These are phyloP conservation scores for Diplocarpon rosae DNA, from an alignment of 2,329 filamentous ascomycete species.

Conservation along the genomic window DNA sequence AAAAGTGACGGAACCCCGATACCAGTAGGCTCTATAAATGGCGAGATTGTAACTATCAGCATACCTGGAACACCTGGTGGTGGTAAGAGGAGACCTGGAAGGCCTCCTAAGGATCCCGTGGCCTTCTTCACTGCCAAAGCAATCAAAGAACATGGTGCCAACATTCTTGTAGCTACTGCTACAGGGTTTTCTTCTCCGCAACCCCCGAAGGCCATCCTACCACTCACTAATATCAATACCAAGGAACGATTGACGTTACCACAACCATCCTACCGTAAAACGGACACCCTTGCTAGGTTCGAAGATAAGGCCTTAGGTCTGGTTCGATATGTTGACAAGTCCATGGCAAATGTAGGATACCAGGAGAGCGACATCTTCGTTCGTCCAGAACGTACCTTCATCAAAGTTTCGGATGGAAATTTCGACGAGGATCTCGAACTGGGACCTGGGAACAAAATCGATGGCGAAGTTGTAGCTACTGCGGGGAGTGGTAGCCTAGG, in stretches of 20 bases:
- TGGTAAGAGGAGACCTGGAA: slow-evolving; percentile 48
- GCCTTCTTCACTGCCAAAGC: slow-evolving; percentile 44
- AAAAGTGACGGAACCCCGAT: slow-evolving; percentile 21
- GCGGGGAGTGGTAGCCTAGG: slow-evolving; percentile 48
- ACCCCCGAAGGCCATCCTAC: slow-evolving; percentile 56
- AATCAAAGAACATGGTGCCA: slow-evolving; percentile 15
- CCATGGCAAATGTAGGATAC: slow-evolving; percentile 92
- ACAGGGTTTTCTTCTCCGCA: slow-evolving; percentile 32
- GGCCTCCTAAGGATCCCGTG: slow-evolving; percentile 51
- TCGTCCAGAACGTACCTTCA: slow-evolving; percentile 61
- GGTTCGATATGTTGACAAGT: slow-evolving; percentile 86
- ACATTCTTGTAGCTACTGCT: slow-evolving; percentile 15
- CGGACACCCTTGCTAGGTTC: slow-evolving; percentile 68
- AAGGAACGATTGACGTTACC: slow-evolving; percentile 73
- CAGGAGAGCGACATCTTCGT: slow-evolving; percentile 88
- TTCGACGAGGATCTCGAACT: slow-evolving; percentile 48
- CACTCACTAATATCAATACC: slow-evolving; percentile 55
- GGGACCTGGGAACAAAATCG: slow-evolving; percentile 36
- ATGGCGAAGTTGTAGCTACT: slow-evolving; percentile 44
- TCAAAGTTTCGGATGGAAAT: slow-evolving; percentile 49
- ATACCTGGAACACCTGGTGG: slow-evolving; percentile 30
- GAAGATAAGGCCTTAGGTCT: slow-evolving; percentile 80
- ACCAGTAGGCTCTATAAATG: slow-evolving; percentile 17
- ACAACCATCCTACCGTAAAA: slow-evolving; percentile 61
- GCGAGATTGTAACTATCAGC: slow-evolving; percentile 17